These are phyloP conservation scores for Alliaria petiolata DNA, from an alignment of 345 rosid species.

Conservation along the genomic window DNA sequence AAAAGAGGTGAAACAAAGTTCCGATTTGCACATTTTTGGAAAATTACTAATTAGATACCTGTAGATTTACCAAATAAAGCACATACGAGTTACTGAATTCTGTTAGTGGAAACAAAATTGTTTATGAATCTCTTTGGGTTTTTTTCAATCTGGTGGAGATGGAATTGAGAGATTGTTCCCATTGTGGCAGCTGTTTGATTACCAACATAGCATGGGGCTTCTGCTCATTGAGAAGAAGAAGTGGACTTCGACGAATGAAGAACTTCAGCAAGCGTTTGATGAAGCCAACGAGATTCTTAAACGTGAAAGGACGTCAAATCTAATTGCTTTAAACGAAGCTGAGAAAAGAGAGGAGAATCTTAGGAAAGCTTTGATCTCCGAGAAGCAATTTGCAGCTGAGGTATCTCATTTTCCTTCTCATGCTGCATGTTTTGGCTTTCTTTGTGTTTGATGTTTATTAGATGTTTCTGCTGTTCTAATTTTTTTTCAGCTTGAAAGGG, in stretches of 20 bases:
- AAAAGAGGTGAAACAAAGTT: conserved; percentile 44
- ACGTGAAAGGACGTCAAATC: conserved; percentile 61
- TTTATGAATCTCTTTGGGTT: not conserved
- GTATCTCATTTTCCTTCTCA: conserved; percentile 34
- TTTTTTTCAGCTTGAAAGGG: conserved; percentile 72
- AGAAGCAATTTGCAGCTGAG: conserved; percentile 61
- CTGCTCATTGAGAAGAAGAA: conserved; percentile 81
- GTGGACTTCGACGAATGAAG: conserved; percentile 49
- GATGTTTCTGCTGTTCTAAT: not conserved
- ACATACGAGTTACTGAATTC: not conserved
- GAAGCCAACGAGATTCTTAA: conserved; percentile 67
- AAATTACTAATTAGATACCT: not conserved
- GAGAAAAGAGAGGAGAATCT: conserved; percentile 70
- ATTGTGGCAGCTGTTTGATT: conserved; percentile 59
- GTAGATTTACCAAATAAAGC: not conserved
- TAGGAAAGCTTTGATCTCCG: conserved; percentile 50
- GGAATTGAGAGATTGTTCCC: not conserved
- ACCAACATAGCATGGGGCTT: conserved; percentile 90
- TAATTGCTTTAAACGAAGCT: conserved; percentile 61
- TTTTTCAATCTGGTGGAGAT: no score
- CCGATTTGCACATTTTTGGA: not conserved
- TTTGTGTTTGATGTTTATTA: conserved; percentile 5
- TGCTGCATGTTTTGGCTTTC: not conserved
- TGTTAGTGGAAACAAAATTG: not conserved
- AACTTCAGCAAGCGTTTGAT: conserved; percentile 48